These are phyloP conservation scores for Psilocybe tampanensis DNA, from an alignment of 768 basidiomycete species.

Conservation along the genomic window DNA sequence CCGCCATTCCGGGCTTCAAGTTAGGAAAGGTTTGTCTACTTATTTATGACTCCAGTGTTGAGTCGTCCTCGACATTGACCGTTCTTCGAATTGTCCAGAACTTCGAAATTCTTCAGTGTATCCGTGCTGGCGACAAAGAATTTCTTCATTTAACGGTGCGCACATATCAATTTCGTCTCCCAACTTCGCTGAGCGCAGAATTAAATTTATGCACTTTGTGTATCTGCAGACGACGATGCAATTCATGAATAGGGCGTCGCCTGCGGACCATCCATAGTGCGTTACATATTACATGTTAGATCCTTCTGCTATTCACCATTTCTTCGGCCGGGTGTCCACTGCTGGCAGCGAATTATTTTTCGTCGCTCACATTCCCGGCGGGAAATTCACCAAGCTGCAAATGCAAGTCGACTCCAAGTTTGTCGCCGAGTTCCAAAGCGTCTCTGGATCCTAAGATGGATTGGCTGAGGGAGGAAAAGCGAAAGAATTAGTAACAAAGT, in stretches of 20 bases:
- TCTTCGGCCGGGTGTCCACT: neutral
- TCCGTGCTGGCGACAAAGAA: neutral
- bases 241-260: neutral
- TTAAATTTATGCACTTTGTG: no score
- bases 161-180: neutral
- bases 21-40: neutral
- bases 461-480: no score
- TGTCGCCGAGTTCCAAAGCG: neutral
- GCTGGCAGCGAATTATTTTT: neutral
- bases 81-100: neutral
- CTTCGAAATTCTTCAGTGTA: neutral
- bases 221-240: neutral
- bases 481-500: no score
- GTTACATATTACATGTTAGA: neutral
- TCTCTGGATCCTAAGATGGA: neutral
- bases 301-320: neutral
- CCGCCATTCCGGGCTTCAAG: neutral
- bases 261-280: neutral
- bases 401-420: neutral
- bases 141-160: neutral
- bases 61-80: no score
- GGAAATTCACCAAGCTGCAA: neutral
- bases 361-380: neutral
- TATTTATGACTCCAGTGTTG: neutral
- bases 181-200: neutral